A percentile compares a stretch with the other conserved stretches of the same genome.
These are phyloP conservation scores for Diphasiastrum complanatum DNA, from an alignment of 83 land plant genomes.

Conservation along the genomic window DNA sequence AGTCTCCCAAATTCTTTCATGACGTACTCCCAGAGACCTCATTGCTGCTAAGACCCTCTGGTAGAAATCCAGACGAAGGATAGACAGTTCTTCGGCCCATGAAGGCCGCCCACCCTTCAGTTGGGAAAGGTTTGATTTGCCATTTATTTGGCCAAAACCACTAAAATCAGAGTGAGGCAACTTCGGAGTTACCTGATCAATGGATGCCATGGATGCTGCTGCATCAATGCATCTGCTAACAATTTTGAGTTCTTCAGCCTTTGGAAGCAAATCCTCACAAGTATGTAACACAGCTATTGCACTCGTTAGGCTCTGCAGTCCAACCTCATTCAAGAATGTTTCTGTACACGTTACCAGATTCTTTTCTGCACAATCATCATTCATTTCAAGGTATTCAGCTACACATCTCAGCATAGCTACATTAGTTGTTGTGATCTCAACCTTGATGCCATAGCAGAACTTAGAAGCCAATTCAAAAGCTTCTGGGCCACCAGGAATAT, in stretches of 20 bases:
- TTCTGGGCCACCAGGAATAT: conserved; percentile 56
- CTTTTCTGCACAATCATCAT: conserved; percentile 49
- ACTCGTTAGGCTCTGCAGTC: conserved; percentile 39
- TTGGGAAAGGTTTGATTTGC: not conserved
- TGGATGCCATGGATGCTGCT: conserved; percentile 37
- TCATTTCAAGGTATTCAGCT: conserved; percentile 69
- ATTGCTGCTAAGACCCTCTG: conserved; percentile 54
- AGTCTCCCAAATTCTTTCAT: conserved; percentile 46
- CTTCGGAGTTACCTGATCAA: conserved; percentile 31
- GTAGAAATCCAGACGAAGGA: conserved; percentile 48
- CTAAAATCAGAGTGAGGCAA: conserved; percentile 12
- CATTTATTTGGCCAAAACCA: conserved; percentile 3
- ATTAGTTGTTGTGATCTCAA: conserved; percentile 49
- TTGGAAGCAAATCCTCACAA: conserved; percentile 38
- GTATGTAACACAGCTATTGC: conserved; percentile 41
- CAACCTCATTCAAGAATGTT: conserved; percentile 51
- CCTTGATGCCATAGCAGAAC: conserved; percentile 62
- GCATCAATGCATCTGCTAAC: conserved; percentile 61
- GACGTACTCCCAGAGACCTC: conserved; percentile 50
- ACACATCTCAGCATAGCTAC: conserved; percentile 48
- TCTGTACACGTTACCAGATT: conserved; percentile 47
- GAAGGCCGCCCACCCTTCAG: conserved; percentile 59
- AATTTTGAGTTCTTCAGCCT: conserved; percentile 53
- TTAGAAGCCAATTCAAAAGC: conserved; percentile 55
- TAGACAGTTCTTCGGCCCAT: conserved; percentile 67